A percentile compares a stretch with the other conserved stretches of the same genome.
Conservation (phyloP, 768 basidiomycete species). For the Dendrothele bispora region DNA sequence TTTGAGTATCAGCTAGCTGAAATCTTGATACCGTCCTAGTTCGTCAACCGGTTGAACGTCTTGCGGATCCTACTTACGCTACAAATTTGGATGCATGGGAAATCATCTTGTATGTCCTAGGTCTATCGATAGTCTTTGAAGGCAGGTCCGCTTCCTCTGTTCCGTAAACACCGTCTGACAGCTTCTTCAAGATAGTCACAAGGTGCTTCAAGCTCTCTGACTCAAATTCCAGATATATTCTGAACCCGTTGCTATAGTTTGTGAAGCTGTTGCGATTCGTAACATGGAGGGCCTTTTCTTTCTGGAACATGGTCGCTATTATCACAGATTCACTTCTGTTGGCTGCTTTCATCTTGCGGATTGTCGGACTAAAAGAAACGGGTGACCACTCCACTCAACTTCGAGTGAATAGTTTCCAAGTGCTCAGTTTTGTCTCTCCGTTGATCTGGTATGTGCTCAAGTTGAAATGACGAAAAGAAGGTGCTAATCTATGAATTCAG, state of each 20-base stretch:
- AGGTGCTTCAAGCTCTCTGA: too few relatives aligned
- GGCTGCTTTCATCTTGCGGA: conserved; percentile 71
- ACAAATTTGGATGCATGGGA: conserved; percentile 78
- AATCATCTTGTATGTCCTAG: conserved; percentile 74
- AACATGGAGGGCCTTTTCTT: conserved; percentile 78
- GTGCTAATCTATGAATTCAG: conserved; percentile 33
- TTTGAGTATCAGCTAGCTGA: background rate
- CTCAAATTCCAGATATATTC: background rate
- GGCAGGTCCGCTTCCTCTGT: conserved; percentile 44
- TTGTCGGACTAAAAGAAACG: conserved; percentile 49
- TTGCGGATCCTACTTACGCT: conserved; percentile 48
- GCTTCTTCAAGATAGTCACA: conserved; percentile 4
- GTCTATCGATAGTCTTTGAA: conserved; percentile 76
- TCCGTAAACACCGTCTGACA: conserved; percentile 57
- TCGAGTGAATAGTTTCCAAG: conserved; percentile 78
- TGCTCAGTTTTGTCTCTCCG: conserved; percentile 84
- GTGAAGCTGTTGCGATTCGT: conserved; percentile 72
- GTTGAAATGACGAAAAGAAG: background rate
- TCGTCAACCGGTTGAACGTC: conserved; percentile 71
- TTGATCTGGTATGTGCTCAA: conserved; percentile 71
- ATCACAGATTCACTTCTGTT: conserved; percentile 73
- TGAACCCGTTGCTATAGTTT: conserved; percentile 42
- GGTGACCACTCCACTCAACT: conserved; percentile 35
- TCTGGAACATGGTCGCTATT: conserved; percentile 73
- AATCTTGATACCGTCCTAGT: conserved; percentile 53